Percentiles rank a stretch among this genome's conserved stretches.
These are phyloP conservation scores for Monilinia polystroma DNA, from an alignment of 2,329 filamentous ascomycete species.

Conservation along the genomic window DNA sequence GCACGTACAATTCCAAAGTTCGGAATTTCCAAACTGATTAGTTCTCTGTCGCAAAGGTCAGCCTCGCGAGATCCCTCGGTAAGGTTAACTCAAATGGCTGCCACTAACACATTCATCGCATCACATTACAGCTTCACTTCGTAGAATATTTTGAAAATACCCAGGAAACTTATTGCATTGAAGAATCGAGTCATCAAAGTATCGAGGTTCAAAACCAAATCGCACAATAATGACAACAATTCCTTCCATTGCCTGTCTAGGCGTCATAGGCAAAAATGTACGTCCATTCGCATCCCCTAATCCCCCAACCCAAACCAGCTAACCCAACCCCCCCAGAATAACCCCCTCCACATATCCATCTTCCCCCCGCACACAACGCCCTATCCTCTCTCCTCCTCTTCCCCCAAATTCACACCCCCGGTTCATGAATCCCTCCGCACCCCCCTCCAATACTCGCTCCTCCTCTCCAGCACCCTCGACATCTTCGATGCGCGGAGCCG, in stretches of 20 bases:
- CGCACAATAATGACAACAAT: constrained; percentile 51
- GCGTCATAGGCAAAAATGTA: constrained; percentile 91
- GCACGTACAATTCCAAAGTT: too few relatives aligned
- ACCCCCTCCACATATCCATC: constrained; percentile 88
- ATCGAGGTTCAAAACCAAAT: not conserved
- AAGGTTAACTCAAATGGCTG: not conserved
- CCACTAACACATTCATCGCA: not conserved
- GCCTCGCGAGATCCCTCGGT: constrained; percentile 10
- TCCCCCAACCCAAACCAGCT: not conserved
- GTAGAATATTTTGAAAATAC: not conserved
- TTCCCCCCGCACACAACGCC: constrained; percentile 57
- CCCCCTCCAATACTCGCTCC: constrained; percentile 85
- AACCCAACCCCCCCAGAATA: constrained; percentile 64
- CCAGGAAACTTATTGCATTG: not conserved
- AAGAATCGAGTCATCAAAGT: not conserved
- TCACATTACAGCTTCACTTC: not conserved
- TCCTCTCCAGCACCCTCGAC: constrained; percentile 88
- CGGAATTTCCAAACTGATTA: too few relatives aligned
- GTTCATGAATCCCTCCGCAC: constrained; percentile 58
- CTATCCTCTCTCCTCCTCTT: constrained; percentile 40
- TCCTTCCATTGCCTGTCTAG: constrained; percentile 88
- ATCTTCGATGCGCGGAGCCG: constrained; percentile 75
- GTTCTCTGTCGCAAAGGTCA: not conserved
- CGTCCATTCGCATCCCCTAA: constrained; percentile 32
- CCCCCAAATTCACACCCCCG: constrained; percentile 38